Evolutionary conservation across 2,329 filamentous ascomycete species (phyloP), one percentile per base, ranked within the genome.

Genomic region (Colletotrichum sp.): DNA sequence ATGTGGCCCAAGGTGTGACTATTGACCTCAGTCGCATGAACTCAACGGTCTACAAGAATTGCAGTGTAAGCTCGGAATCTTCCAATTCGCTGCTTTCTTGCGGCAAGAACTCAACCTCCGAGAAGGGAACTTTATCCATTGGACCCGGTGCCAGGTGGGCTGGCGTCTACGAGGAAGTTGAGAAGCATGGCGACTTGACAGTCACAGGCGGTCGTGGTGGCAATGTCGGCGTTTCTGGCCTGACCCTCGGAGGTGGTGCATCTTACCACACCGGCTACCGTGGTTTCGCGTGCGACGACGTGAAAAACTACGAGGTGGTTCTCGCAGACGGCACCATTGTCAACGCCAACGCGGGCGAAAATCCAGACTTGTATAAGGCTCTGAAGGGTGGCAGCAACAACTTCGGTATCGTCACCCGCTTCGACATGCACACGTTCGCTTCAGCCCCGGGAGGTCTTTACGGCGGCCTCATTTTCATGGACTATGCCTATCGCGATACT

Each of bases 381-480:
- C 81, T 89, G 2, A 87, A 87, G 71, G 89, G 88, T 8, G 88
- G 89, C 18, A 83, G 83, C 25, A 86, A 83, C 71, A 90, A 90
- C 77, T 87, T 88, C 62, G 87, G 87, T 39, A 82, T 86, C 71
- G 82, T 85, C 2, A 84, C 86, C 2, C 75, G 78, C 12, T 83
- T 84, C 67, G 81, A 84, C 52, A 55, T 66, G 71, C 71, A 43
- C 16, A 70, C 71, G 7, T 56, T 56, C 16, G 52, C 52, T 16
- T 13, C 52, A 1, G 52, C 52, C 15, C 52, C 52, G 1, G 52
- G 52, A 6, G 52, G 52, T 28, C 52, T 56, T 16, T 56, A 56
- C n/a, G 52, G 52, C 8, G 52, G 52, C 22, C 10, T 56, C 13
- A 28, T 56, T 3, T 61, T 61, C 56, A 61, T 61, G 56, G 27